Percentiles rank a stretch among this genome's conserved stretches.
These are phyloP conservation scores for Naganishia liquefaciens DNA, from an alignment of 1,284 basidiomycete genomes.

Conservation along the genomic window DNA sequence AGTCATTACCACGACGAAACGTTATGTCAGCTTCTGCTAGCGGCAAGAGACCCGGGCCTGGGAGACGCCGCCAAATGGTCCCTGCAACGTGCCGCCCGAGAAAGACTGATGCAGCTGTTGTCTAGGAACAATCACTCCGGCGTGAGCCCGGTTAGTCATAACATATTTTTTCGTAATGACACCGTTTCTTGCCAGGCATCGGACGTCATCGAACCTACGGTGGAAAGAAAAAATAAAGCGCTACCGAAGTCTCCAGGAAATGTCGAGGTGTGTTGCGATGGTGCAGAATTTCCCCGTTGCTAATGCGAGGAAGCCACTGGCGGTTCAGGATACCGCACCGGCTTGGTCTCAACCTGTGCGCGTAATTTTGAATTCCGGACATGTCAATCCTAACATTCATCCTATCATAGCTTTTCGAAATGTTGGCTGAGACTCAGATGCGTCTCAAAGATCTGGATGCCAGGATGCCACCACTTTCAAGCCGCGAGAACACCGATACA, in stretches of 20 bases:
- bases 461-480: background rate
- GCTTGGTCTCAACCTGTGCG: conserved; percentile 44
- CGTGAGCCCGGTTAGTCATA: background rate
- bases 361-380: background rate
- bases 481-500: conserved; percentile 12
- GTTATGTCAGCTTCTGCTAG: conserved; percentile 51
- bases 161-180: background rate
- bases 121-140: background rate
- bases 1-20: conserved; percentile 52
- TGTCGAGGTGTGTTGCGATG: background rate
- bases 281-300: background rate
- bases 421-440: conserved; percentile 32
- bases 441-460: conserved; percentile 32
- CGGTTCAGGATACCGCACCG: conserved; percentile 36
- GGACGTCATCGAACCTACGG: background rate
- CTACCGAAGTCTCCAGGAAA: background rate
- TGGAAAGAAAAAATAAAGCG: conserved; percentile 7
- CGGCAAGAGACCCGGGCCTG: conserved; percentile 47
- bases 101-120: conserved; percentile 49
- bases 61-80: conserved; percentile 52
- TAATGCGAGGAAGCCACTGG: background rate
- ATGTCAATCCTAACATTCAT: background rate
- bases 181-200: background rate
- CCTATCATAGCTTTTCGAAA: conserved; percentile 31
- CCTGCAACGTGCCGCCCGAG: conserved; percentile 47